Conservation (phyloP, 495 filamentous ascomycete genomes). For the Corynascus novoguineensis region DNA sequence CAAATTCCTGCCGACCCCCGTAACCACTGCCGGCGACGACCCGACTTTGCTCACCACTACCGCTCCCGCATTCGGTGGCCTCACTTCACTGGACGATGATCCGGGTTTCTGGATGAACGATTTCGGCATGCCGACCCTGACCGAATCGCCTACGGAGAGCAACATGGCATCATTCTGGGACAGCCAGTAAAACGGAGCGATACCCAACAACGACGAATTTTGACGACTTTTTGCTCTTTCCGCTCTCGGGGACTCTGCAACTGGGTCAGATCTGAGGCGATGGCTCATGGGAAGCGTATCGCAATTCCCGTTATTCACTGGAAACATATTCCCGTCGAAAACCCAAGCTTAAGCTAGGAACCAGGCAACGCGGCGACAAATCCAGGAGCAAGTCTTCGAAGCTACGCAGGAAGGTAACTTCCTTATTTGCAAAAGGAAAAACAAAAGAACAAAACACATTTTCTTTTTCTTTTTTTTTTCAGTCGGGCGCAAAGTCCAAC, state of each 20-base stretch:
- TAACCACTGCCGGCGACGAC: constrained; percentile 34
- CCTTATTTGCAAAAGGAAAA: too few species aligned
- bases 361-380: too few species aligned
- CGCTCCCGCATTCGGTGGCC: constrained; percentile 18
- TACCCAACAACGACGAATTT: neutral
- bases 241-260: constrained; percentile 11
- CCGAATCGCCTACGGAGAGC: constrained; percentile 30
- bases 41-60: constrained; percentile 25
- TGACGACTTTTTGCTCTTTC: constrained; percentile 10
- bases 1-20: constrained; percentile 37
- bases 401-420: too few species aligned
- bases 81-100: constrained; percentile 31
- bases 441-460: too few species aligned
- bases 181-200: constrained; percentile 21
- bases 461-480: constrained; percentile 3
- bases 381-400: too few species aligned
- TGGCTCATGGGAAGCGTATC: constrained; percentile 3
- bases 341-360: too few species aligned
- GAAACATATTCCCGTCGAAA: too few species aligned
- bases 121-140: constrained; percentile 25
- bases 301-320: too few species aligned
- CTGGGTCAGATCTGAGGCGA: neutral
- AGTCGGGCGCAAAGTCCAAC: constrained; percentile 13
- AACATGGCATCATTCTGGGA: constrained; percentile 30
- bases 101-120: constrained; percentile 29